A percentile compares a stretch with the other conserved stretches of the same genome.
Conservation (phyloP, 2,329 filamentous ascomycete species). For the Arthroderma sp. region DNA sequence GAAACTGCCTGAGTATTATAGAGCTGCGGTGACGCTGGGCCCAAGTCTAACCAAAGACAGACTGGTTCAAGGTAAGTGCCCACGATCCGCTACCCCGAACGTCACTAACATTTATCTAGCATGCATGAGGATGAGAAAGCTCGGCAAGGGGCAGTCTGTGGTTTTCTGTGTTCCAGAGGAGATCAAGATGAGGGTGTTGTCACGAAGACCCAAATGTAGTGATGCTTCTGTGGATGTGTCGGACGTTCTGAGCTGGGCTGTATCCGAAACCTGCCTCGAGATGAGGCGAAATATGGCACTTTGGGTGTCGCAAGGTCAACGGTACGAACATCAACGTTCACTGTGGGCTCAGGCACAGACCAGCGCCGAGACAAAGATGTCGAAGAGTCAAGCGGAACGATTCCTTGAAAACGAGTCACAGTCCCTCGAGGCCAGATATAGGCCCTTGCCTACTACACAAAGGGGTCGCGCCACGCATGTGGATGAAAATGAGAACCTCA, state of each 20-base stretch:
- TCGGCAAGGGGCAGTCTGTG: conserved; percentile 52
- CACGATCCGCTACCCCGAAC: not conserved
- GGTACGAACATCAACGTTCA: not conserved
- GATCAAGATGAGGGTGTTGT: conserved; percentile 40
- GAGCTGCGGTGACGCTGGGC: conserved; percentile 56
- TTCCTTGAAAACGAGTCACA: not conserved
- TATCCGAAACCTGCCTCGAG: conserved; percentile 43
- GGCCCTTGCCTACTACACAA: not conserved
- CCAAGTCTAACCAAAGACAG: conserved; percentile 53
- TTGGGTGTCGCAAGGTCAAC: conserved; percentile 45
- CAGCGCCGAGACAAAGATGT: not conserved
- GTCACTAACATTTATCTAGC: too few species aligned
- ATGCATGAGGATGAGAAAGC: conserved; percentile 55
- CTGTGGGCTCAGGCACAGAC: not conserved
- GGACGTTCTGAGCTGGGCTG: conserved; percentile 47
- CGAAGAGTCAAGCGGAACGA: not conserved
- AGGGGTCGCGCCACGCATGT: too few species aligned
- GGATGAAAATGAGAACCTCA: conserved; percentile 1
- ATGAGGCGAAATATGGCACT: conserved; percentile 38
- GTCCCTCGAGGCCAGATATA: not conserved
- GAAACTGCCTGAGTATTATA: conserved; percentile 43
- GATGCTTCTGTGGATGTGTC: conserved; percentile 27
- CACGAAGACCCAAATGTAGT: conserved; percentile 8
- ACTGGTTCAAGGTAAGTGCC: conserved; percentile 48
- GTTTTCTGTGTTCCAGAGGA: conserved; percentile 47